Base-by-base conservation (phyloP, 768 basidiomycete genomes). In the Vararia minispora region DNA sequence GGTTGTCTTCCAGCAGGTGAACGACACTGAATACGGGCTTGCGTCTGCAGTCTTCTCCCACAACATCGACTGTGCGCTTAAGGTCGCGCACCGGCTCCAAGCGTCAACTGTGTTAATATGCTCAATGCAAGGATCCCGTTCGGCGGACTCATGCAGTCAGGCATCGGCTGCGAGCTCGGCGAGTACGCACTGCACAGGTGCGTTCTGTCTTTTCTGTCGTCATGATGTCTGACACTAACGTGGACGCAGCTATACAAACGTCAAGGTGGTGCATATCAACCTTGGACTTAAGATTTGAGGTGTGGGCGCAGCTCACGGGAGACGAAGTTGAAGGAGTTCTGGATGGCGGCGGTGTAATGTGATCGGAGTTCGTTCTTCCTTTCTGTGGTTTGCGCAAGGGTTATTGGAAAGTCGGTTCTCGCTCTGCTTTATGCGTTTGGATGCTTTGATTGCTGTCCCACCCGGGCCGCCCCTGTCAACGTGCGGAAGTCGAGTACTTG, bases 21-120 rank as follows among this genome's bases (percentile, higher is more conserved):
- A 97, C 59, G 80, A 92, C 53, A 80, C 84, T 1, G 53, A 63
- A 39, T 91, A 90, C 57, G 91, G 91, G 43, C 72, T 94, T 28
- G 87, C 87, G 14, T 76, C 83, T 4, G 81, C 82, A 7, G 76
- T 97, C 37, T 94, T 90, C 69, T 78, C 82, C 27, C 66, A 76
- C 51, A 68, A 91, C 58, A 59, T 92, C 62, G 73, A 70, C 48
- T 69, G 79, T 17, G 87, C 87, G 1, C 61, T 91, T 38, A 62
- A 63, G 42, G 75, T 76, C 2, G 82, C 85, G 8, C 76, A 85
- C 55, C 66, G 59, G 40, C 63, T 95, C 41, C 71, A 84, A 52
- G 81, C 87, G 7, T 69, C 36, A 71, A 70, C 54, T 66, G 62
- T 34, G 52, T 57, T 24, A 63, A 65, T 51, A 46, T 51, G 32